Evolutionary conservation across 306 rosid genomes (phyloP).

Genomic region (Glycyrrhiza uralensis): DNA sequence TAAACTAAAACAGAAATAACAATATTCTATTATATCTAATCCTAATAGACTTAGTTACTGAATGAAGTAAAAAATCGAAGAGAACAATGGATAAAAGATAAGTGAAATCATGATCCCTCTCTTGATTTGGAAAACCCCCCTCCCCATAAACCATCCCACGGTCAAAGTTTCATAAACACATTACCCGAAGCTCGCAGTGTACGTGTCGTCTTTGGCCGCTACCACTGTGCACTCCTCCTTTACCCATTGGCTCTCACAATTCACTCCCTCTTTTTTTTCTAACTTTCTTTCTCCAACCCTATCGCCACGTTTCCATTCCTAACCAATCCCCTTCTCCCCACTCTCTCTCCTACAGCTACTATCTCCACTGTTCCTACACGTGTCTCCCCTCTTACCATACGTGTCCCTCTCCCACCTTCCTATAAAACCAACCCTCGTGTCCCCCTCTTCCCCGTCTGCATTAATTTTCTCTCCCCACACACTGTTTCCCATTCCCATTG

Average conservation of each 20-base stretch:
- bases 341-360: conserved; percentile 13
- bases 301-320: conserved; percentile 40
- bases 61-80: no score
- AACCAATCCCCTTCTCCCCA: conserved; percentile 40
- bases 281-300: background rate
- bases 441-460: background rate
- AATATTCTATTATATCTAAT: no score
- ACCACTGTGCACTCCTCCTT: conserved; percentile 37
- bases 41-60: no score
- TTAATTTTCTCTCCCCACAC: background rate
- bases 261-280: background rate
- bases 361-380: conserved; percentile 33
- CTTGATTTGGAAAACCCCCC: no score
- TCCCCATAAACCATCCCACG: background rate
- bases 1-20: no score
- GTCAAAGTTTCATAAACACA: conserved; percentile 12
- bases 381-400: conserved; percentile 34
- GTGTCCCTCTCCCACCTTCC: conserved; percentile 32
- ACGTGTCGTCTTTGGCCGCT: conserved; percentile 44
- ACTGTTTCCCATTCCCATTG: background rate
- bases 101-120: no score
- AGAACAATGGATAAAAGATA: no score
- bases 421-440: conserved; percentile 19
- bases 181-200: conserved; percentile 14
- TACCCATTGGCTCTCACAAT: conserved; percentile 27